Percentiles rank a stretch among this genome's conserved stretches.
Conservation (phyloP, 306 rosid species). For the Astragalus membranaceus region DNA sequence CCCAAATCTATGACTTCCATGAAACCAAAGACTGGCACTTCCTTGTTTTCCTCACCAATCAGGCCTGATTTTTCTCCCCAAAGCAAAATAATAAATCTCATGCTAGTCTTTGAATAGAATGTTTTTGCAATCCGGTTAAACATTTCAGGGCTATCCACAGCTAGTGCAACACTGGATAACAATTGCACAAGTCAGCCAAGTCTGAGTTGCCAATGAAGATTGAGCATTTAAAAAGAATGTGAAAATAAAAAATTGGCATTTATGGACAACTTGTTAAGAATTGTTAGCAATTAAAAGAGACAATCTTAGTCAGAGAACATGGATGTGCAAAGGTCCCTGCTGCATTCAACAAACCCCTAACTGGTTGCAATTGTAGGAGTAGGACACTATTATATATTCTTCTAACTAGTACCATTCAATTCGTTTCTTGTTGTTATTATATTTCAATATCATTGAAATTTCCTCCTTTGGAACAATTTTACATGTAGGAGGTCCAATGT, state of each 20-base stretch:
- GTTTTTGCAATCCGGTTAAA: slow-evolving; percentile 57
- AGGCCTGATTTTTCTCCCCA: slow-evolving; percentile 85
- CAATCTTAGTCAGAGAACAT: background rate
- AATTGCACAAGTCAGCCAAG: slow-evolving; percentile 7
- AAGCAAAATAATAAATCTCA: slow-evolving; percentile 71
- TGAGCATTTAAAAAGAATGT: background rate
- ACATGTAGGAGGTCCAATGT: background rate
- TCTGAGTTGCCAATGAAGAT: slow-evolving; percentile 14
- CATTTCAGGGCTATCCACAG: slow-evolving; percentile 76
- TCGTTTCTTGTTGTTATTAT: background rate
- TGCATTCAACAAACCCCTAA: background rate
- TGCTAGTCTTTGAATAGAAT: slow-evolving; percentile 50
- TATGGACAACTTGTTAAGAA: background rate
- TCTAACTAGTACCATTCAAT: background rate
- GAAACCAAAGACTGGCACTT: slow-evolving; percentile 49
- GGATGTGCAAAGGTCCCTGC: background rate
- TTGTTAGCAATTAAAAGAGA: background rate
- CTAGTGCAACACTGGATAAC: slow-evolving; percentile 73
- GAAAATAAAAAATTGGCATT: background rate
- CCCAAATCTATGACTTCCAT: slow-evolving; percentile 63
- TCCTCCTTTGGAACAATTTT: background rate
- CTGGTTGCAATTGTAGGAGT: background rate
- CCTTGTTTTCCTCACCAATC: slow-evolving; percentile 30
- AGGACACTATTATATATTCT: background rate
- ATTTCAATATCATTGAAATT: background rate